These are phyloP conservation scores for Rasamsonia emersonii DNA, from an alignment of 2,329 filamentous ascomycete genomes.

Conservation along the genomic window DNA sequence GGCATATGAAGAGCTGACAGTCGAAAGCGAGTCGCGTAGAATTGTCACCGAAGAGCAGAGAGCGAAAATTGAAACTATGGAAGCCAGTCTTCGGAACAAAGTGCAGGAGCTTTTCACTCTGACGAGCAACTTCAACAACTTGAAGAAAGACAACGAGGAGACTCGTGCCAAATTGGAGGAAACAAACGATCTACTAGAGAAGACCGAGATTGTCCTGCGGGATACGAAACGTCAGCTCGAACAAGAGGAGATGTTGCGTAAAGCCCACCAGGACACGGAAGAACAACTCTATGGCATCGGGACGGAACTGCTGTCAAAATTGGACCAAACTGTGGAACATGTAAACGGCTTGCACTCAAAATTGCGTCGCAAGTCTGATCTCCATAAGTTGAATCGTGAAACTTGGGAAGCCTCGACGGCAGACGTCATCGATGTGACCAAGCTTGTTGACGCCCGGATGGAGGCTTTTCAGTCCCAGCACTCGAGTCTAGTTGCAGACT, in stretches of 20 bases:
- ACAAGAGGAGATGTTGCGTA: slow-evolving; percentile 70
- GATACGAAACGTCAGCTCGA: slow-evolving; percentile 67
- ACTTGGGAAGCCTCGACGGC: slow-evolving; percentile 70
- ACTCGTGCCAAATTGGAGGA: slow-evolving; percentile 64
- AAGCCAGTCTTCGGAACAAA: slow-evolving; percentile 83
- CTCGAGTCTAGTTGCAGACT: slow-evolving; percentile 55
- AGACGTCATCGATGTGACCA: slow-evolving; percentile 68
- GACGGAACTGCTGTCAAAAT: slow-evolving; percentile 64
- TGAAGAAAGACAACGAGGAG: slow-evolving; percentile 84
- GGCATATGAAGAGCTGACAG: slow-evolving; percentile 80
- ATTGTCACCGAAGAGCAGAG: slow-evolving; percentile 89
- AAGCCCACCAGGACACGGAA: slow-evolving; percentile 82
- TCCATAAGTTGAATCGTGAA: slow-evolving; percentile 69
- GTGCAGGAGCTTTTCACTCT: slow-evolving; percentile 83
- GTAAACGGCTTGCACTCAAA: slow-evolving; percentile 78
- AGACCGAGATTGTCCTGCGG: slow-evolving; percentile 75
- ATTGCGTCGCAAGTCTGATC: slow-evolving; percentile 71
- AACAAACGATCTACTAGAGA: slow-evolving; percentile 71
- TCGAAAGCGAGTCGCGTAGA: slow-evolving; percentile 81
- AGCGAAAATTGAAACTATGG: slow-evolving; percentile 86
- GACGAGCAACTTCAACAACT: slow-evolving; percentile 74
- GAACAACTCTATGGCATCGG: slow-evolving; percentile 65
- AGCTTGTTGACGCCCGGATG: slow-evolving; percentile 66
- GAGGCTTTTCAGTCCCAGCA: slow-evolving; percentile 66
- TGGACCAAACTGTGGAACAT: slow-evolving; percentile 70